Conservation (phyloP, 139 green algal genomes). For the Gonium pectorale region DNA sequence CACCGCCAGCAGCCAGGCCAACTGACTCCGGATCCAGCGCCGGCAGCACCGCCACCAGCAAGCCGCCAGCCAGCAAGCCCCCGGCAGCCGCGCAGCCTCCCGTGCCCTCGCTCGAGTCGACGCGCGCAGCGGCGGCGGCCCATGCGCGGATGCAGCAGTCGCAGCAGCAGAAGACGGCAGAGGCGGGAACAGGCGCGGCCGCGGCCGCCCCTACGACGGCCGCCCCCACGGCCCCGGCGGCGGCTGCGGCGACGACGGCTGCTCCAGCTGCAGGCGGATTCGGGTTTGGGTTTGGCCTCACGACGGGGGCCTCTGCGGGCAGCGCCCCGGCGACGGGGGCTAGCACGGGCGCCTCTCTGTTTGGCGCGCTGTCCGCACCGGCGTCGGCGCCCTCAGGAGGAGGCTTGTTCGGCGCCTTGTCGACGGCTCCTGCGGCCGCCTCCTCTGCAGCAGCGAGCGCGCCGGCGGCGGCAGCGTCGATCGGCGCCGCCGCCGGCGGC, state of each 20-base stretch:
- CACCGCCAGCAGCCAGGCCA: not conserved
- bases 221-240: too few relatives aligned
- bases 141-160: slow-evolving; percentile 23
- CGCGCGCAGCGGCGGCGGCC: slow-evolving; percentile 21
- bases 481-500: not conserved
- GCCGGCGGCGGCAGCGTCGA: not conserved
- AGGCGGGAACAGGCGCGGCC: not conserved
- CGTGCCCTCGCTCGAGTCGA: slow-evolving; percentile 38
- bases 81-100: slow-evolving; percentile 21
- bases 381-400: not conserved
- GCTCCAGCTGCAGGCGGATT: not conserved
- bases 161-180: not conserved
- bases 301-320: too few relatives aligned
- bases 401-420: too few relatives aligned
- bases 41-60: slow-evolving; percentile 36
- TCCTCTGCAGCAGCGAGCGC: not conserved
- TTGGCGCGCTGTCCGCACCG: not conserved
- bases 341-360: not conserved
- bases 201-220: not conserved
- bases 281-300: not conserved
- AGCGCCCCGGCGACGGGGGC: too few relatives aligned
- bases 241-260: not conserved
- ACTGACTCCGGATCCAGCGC: slow-evolving; percentile 34
- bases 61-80: slow-evolving; percentile 2
- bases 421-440: not conserved